Percentiles rank a stretch among this genome's conserved stretches.
Evolutionary conservation across 2,329 filamentous ascomycete genomes (phyloP).

Genomic region (Chaetomium olivaceum): DNA sequence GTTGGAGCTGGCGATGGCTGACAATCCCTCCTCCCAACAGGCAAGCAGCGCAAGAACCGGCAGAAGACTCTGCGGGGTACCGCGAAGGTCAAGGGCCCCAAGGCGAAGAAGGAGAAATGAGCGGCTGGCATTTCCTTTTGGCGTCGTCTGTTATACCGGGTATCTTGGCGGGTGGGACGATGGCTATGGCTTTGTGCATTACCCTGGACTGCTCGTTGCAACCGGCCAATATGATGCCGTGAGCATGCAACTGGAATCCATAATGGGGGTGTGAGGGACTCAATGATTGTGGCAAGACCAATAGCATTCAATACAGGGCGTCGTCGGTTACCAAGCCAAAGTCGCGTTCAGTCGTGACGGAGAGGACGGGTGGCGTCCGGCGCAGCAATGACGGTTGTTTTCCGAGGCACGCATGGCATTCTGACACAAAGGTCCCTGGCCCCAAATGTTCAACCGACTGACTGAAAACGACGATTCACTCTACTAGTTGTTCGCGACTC

Average conservation of each 20-base stretch:
- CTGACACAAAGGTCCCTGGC: background rate
- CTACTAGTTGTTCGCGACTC: background rate
- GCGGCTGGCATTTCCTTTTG: conserved; percentile 44
- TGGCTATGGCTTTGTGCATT: conserved; percentile 42
- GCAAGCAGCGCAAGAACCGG: conserved; percentile 99
- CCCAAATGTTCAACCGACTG: background rate
- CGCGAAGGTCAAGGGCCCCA: conserved; percentile 95
- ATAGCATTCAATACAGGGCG: conserved; percentile 41
- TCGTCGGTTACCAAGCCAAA: conserved; percentile 32
- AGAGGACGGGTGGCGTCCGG: background rate
- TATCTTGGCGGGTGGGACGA: conserved; percentile 37
- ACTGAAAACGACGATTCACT: background rate
- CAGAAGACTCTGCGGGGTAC: conserved; percentile 98
- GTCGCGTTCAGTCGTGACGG: background rate
- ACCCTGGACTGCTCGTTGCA: conserved; percentile 36
- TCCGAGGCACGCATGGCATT: background rate
- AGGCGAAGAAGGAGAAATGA: conserved; percentile 94
- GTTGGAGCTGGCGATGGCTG: conserved; percentile 9
- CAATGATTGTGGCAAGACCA: conserved; percentile 38
- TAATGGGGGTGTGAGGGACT: conserved; percentile 38
- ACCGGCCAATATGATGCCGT: conserved; percentile 31
- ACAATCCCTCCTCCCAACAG: conserved; percentile 52
- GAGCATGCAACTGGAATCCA: conserved; percentile 31
- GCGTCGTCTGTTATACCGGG: conserved; percentile 36
- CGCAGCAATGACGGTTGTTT: background rate